Base-by-base conservation (phyloP, 148 eudicot genomes). In the Fagopyrum esculentum region DNA sequence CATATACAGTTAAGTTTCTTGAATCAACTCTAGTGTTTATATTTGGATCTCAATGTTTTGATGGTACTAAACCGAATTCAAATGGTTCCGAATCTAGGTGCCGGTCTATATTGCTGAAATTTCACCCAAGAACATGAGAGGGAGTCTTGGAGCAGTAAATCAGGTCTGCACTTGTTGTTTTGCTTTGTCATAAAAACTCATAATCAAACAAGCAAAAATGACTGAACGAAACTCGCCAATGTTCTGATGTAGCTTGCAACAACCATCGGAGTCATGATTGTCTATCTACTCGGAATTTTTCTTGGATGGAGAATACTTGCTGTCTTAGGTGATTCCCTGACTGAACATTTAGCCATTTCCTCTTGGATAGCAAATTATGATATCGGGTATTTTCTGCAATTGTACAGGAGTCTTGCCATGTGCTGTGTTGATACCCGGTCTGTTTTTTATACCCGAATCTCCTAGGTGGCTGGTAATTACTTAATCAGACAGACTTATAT, bases 41-140 rank as follows among this genome's bases (percentile, higher is more conserved):
- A 35, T 66, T 35, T 63, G 16, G 35, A 66, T 40, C 47, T 66
- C 13, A 66, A 66, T 11, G 15, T 64, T 45, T 64, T 40, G 46
- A 40, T 40, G 70, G 6, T 26, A 35, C 70, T 64, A 5, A 35
- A 61, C 0, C 6, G 8, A 15, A 1, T 4, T 40, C 47, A n/a
- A 15, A 35, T 40, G 46, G 71, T 6, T 35, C 6, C 17, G 40
- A 35, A 12, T 66, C 9, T 71, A 94, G 98, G 96, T 90, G 73
- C 98, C 97, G 76, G 93, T 94, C 52, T 94, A 91, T 77, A 91
- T 94, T 59, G 93, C 97, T 35, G 98, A 94, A 78, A 91, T 94
- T 86, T 87, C 98, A 46, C 97, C 97, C 78, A 90, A 90, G 80
- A 83, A 89, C 82, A 77, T 85, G 85, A 88, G 98, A 86, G 98